Percentiles rank a stretch among this genome's conserved stretches.
Evolutionary conservation across 495 filamentous ascomycete species (phyloP).

Genomic region (Hypomontagnella submonticulosa): DNA sequence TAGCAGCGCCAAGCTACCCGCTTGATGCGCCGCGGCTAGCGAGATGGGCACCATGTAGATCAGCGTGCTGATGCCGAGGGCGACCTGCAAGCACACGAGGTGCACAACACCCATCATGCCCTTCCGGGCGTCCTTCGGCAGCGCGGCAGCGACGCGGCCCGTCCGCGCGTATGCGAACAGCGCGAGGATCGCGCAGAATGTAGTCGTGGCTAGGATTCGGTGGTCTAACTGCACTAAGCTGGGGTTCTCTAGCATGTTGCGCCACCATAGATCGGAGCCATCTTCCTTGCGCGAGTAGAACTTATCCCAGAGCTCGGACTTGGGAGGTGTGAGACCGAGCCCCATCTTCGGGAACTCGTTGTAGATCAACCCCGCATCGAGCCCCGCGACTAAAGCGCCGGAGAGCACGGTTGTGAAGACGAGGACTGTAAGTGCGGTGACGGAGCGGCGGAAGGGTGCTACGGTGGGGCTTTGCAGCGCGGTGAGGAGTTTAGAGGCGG

Average conservation of each 20-base stretch:
- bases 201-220: conserved; percentile 88
- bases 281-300: conserved; percentile 87
- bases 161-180: conserved; percentile 81
- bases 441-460: conserved; percentile 75
- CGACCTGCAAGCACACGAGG: conserved; percentile 82
- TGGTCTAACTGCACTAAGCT: conserved; percentile 94
- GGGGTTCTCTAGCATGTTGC: conserved; percentile 97
- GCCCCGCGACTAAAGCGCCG: conserved; percentile 90
- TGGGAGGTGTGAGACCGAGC: conserved; percentile 79
- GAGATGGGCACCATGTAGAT: conserved; percentile 92
- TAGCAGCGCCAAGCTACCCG: conserved; percentile 85
- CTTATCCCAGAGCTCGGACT: conserved; percentile 79
- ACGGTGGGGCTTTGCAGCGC: conserved; percentile 73
- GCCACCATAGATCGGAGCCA: conserved; percentile 85
- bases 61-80: conserved; percentile 87
- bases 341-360: conserved; percentile 99
- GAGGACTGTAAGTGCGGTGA: conserved; percentile 75
- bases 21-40: conserved; percentile 92
- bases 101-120: conserved; percentile 84
- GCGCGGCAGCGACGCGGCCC: conserved; percentile 66
- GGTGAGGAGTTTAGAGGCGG: conserved; percentile 64
- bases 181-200: conserved; percentile 81
- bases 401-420: conserved; percentile 93
- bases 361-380: conserved; percentile 97
- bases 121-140: conserved; percentile 73